A percentile compares a stretch with the other conserved stretches of the same genome.
Conservation (phyloP, 345 rosid species). For the Nasturtium officinale region DNA sequence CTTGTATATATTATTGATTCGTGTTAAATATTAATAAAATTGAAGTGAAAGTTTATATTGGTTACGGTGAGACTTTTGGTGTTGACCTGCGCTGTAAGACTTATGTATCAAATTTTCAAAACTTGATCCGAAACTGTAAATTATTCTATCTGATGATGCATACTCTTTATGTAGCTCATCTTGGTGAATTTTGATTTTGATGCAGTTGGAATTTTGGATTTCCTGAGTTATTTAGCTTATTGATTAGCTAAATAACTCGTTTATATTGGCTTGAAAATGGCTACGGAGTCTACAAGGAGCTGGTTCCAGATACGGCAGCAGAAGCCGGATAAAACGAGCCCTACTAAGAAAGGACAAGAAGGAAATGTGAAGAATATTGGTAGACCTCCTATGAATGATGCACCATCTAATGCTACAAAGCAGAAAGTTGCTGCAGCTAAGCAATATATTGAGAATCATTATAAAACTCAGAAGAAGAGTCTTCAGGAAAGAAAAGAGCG, state of each 20-base stretch:
- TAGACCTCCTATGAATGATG: conserved; percentile 48
- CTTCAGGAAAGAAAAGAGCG: conserved; percentile 55
- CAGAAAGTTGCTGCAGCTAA: conserved; percentile 55
- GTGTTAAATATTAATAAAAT: background rate
- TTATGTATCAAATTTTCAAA: background rate
- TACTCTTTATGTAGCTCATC: background rate
- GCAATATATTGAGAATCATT: conserved; percentile 54
- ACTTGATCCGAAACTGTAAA: background rate
- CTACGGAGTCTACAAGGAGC: conserved; percentile 52
- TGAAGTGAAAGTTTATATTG: background rate
- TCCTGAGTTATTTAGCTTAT: background rate
- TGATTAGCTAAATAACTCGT: background rate
- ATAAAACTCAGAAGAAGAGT: conserved; percentile 51
- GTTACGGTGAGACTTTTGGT: background rate
- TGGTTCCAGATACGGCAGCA: conserved; percentile 54
- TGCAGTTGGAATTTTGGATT: background rate
- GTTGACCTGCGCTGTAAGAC: conserved; percentile 12
- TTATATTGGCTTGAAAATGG: conserved; percentile 37
- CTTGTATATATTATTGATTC: background rate
- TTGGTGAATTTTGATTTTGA: conserved; percentile 9
- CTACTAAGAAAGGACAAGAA: conserved; percentile 44
- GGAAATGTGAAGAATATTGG: conserved; percentile 42
- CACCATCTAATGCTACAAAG: conserved; percentile 51
- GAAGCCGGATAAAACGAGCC: conserved; percentile 40
- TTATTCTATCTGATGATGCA: background rate